Evolutionary conservation across 1,139 yeast genomes (phyloP).

Genomic region (Kodamaea ohmeri): DNA sequence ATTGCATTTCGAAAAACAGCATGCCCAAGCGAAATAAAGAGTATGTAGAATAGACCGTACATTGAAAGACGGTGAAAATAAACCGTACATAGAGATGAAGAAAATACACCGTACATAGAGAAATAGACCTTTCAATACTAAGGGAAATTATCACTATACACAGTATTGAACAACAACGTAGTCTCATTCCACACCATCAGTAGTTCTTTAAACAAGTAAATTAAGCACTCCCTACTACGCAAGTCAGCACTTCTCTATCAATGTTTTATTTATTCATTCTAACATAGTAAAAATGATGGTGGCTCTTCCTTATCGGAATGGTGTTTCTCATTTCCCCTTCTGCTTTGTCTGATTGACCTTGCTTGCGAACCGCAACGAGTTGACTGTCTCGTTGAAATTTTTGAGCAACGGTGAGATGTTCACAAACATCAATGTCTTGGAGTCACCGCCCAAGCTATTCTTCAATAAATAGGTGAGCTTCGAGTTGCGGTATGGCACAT

Average conservation of each 20-base stretch:
- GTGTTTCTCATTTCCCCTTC: slow-evolving; percentile 4
- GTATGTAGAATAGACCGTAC: too few species aligned
- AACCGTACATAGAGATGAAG: background rate
- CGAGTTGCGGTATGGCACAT: slow-evolving; percentile 55
- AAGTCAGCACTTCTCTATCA: background rate
- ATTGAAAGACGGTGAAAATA: background rate
- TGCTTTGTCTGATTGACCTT: slow-evolving; percentile 64
- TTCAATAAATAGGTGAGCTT: slow-evolving; percentile 79
- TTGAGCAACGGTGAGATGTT: slow-evolving; percentile 69
- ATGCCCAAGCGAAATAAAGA: too few species aligned
- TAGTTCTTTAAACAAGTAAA: too few species aligned
- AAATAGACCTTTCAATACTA: too few species aligned
- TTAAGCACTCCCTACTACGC: too few species aligned
- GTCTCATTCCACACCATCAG: too few species aligned
- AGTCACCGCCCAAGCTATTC: slow-evolving; percentile 78
- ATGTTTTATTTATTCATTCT: background rate
- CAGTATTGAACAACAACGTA: too few species aligned
- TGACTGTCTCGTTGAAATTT: slow-evolving; percentile 74
- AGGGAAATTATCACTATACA: too few species aligned
- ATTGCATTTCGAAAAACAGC: too few species aligned
- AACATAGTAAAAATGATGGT: too few species aligned
- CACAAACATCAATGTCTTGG: slow-evolving; percentile 92
- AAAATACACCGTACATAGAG: too few species aligned
- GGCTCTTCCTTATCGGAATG: too few species aligned
- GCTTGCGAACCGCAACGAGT: slow-evolving; percentile 85